Conservation (phyloP, 331 rosid species). For the Quercus lobata region DNA sequence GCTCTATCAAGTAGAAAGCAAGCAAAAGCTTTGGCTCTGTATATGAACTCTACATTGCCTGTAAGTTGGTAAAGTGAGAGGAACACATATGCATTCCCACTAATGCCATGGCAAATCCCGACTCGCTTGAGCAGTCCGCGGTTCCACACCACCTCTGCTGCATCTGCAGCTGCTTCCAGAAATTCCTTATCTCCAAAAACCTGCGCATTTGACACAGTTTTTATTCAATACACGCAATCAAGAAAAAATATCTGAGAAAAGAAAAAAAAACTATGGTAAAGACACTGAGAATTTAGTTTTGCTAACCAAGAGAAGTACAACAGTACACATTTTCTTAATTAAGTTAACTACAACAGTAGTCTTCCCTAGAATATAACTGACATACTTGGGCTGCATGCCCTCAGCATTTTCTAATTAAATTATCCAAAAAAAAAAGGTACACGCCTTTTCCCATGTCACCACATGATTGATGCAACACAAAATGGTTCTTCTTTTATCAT, state of each 20-base stretch:
- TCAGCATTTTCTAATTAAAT: too few relatives aligned
- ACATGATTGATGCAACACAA: too few relatives aligned
- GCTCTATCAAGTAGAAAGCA: constrained; percentile 62
- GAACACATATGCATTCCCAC: constrained; percentile 65
- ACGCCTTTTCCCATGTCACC: too few relatives aligned
- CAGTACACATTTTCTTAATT: background rate
- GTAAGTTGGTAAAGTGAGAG: constrained; percentile 67
- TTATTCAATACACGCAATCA: background rate
- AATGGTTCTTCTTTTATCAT: background rate
- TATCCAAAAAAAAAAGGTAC: too few relatives aligned
- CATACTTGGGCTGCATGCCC: too few relatives aligned
- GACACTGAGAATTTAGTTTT: background rate
- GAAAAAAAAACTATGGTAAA: background rate
- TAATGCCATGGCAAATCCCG: constrained; percentile 68
- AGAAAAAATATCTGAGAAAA: background rate
- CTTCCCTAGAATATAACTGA: too few relatives aligned
- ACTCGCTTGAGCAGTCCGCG: constrained; percentile 60
- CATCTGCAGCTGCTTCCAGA: constrained; percentile 59
- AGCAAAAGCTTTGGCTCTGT: constrained; percentile 68
- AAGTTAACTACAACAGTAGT: background rate
- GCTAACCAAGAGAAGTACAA: background rate
- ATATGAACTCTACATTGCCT: constrained; percentile 35
- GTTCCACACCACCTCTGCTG: constrained; percentile 60
- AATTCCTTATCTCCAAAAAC: constrained; percentile 54
- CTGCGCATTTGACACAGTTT: constrained; percentile 15